Percentiles rank a stretch among this genome's conserved stretches.
Conservation (phyloP, 2,329 filamentous ascomycete genomes). For the Geosmithia putterillii region DNA sequence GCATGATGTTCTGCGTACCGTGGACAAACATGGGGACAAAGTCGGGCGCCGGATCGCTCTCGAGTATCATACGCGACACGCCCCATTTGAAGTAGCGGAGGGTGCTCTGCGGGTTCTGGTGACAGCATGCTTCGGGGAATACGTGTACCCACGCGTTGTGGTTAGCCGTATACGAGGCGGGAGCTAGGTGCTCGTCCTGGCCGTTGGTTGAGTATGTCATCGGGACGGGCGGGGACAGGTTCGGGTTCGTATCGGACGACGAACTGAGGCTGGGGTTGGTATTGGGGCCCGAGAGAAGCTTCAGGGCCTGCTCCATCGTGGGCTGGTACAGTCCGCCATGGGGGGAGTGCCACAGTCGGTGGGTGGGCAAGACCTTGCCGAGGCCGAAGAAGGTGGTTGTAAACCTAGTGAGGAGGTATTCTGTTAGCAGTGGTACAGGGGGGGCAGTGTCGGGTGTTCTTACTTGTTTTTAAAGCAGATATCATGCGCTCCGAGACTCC, state of each 20-base stretch:
- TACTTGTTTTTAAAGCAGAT: conserved; percentile 87
- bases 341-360: conserved; percentile 65
- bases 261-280: too few species aligned
- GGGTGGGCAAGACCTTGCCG: conserved; percentile 84
- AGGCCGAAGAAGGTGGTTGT: conserved; percentile 71
- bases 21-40: conserved; percentile 92
- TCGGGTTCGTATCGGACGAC: conserved; percentile 27
- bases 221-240: conserved; percentile 6
- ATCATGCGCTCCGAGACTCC: conserved; percentile 86
- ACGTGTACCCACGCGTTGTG: conserved; percentile 83
- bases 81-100: conserved; percentile 99
- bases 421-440: background rate
- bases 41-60: conserved; percentile 76
- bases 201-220: conserved; percentile 55
- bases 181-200: conserved; percentile 53
- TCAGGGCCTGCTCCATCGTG: conserved; percentile 74
- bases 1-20: conserved; percentile 79
- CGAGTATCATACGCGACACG: conserved; percentile 78
- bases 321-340: conserved; percentile 83
- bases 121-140: conserved; percentile 89
- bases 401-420: conserved; percentile 33
- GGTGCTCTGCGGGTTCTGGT: conserved; percentile 66
- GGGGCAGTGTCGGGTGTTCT: conserved; percentile 9
- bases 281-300: conserved; percentile 60
- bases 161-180: conserved; percentile 57